A percentile compares a stretch with the other conserved stretches of the same genome.
Conservation (phyloP, 179 eudicot genomes). For the Sideroxylon spinosum region DNA sequence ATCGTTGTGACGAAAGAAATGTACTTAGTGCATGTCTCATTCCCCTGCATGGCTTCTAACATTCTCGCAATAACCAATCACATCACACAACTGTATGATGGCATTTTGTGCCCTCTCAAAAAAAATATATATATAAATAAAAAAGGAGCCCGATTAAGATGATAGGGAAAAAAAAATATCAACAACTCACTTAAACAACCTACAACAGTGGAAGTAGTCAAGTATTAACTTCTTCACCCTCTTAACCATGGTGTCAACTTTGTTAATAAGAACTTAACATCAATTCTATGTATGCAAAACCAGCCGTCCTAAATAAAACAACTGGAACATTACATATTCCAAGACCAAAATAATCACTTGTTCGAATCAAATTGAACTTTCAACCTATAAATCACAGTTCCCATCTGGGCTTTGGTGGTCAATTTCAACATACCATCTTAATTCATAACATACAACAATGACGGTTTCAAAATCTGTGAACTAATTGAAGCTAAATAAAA, state of each 20-base stretch:
- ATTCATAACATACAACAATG: background rate
- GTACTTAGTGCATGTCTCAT: background rate
- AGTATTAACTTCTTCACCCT: too few relatives aligned
- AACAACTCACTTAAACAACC: too few relatives aligned
- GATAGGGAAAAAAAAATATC: too few relatives aligned
- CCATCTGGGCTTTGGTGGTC: background rate
- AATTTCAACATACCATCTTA: background rate
- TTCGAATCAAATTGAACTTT: background rate
- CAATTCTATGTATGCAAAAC: background rate
- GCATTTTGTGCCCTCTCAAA: background rate
- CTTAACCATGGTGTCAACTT: background rate
- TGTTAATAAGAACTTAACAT: background rate
- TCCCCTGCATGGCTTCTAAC: background rate
- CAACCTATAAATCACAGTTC: background rate
- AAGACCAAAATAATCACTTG: background rate
- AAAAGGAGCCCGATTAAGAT: too few relatives aligned
- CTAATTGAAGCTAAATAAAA: background rate
- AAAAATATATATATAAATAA: background rate
- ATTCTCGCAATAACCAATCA: background rate
- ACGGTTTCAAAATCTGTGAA: background rate
- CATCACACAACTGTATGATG: background rate
- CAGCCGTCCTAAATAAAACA: background rate
- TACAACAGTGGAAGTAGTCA: too few relatives aligned
- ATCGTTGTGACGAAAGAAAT: background rate
- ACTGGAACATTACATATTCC: background rate